Conservation (phyloP, 352 stramenopile genomes). For the Blastocystis sp. region DNA sequence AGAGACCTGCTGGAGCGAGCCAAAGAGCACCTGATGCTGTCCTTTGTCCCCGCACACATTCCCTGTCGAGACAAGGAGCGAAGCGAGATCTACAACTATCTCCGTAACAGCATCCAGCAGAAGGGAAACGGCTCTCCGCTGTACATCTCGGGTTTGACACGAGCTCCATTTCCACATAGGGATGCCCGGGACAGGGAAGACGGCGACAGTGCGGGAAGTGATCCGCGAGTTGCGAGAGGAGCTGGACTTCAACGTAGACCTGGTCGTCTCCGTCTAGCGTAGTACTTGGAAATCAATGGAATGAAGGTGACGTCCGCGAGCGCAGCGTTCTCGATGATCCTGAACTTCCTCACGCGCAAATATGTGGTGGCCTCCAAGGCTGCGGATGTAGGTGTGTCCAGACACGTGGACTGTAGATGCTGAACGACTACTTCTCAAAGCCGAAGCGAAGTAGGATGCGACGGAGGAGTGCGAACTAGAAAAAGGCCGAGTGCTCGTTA, state of each 20-base stretch:
- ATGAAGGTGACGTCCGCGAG: slow-evolving; percentile 55
- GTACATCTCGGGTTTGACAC: slow-evolving; percentile 37
- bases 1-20: neutral
- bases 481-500: slow-evolving; percentile 62
- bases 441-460: neutral
- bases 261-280: neutral
- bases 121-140: slow-evolving; percentile 43
- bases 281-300: slow-evolving; percentile 59
- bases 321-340: slow-evolving; percentile 21
- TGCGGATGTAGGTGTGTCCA: neutral
- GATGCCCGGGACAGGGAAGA: slow-evolving; percentile 69
- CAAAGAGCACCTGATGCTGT: slow-evolving; percentile 19
- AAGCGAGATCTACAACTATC: neutral
- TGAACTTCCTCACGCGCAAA: slow-evolving; percentile 23
- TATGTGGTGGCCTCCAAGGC: neutral
- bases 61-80: slow-evolving; percentile 3
- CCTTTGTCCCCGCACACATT: slow-evolving; percentile 1
- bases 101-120: slow-evolving; percentile 22
- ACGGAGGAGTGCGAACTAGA: neutral
- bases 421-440: slow-evolving; percentile 11
- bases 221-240: slow-evolving; percentile 67
- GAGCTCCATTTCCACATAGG: slow-evolving; percentile 14
- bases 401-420: neutral
- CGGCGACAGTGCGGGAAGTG: slow-evolving; percentile 69
- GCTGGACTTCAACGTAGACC: slow-evolving; percentile 61